Evolutionary conservation across 768 basidiomycete genomes (phyloP), one percentile per base, ranked within the genome.

Genomic region (Rhodotorula taiwanensis): DNA sequence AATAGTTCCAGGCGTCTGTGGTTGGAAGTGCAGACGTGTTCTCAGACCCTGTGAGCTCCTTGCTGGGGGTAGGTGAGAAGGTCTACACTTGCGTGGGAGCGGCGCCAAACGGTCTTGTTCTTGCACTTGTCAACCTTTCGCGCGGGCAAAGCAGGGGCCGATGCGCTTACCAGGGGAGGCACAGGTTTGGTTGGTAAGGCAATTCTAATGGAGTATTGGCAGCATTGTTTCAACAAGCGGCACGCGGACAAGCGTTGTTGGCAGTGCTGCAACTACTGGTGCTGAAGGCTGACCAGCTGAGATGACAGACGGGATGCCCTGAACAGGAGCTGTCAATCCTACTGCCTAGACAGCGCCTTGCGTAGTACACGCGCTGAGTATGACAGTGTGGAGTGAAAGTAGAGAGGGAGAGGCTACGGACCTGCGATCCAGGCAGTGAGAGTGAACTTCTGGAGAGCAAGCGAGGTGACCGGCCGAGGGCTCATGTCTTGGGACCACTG

Each of bases 1-100:
- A 44, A 43, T 62, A 39, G 30, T 55, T 52, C 21, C 28, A 28
- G 2, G 45, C 53, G 28, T 54, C 53, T 8, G 53, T 43, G 2
- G 30, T 31, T n/a, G 41, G 48, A 2, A 59, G 36, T 14, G 30
- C 15, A 21, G 31, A 43, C 16, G 31, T 7, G 5, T 28, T 8
- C 34, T n/a, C 58, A 23, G 48, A 14, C n/a, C 21, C 43, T 11
- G 18, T 36, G 27, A 59, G 28, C 20, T 27, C 25, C 1, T 42
- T 20, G 41, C 16, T n/a, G 53, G 28, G 11, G 4, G 53, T 14
- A 4, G 53, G 13, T 2, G 23, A 4, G 21, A 54, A 21, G 6
- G 42, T 42, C 27, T 43, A 16, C 20, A 43, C 53, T 8, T 53
- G 36, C 3, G 13, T 25, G 11, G 27, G 20, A 27, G 10, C 18